Evolutionary conservation across 257 asterid genomes (phyloP).

Genomic region (Handroanthus guayacan): DNA sequence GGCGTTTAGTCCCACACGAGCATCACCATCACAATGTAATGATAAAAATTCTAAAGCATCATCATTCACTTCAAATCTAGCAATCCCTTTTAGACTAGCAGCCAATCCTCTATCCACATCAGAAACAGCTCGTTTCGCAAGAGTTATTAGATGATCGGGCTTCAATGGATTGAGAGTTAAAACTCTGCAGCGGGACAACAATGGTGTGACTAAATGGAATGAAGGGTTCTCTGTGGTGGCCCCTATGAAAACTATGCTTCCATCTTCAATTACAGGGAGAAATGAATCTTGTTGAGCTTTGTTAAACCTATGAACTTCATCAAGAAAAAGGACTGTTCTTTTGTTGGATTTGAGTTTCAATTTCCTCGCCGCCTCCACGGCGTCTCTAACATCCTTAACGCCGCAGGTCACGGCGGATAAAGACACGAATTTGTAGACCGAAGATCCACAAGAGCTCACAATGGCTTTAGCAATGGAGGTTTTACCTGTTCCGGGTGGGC

Average conservation of each 20-base stretch:
- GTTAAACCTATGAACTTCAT: constrained; percentile 94
- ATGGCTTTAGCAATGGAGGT: constrained; percentile 87
- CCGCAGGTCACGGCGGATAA: constrained; percentile 87
- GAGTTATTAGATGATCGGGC: constrained; percentile 52
- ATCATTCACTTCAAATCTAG: constrained; percentile 38
- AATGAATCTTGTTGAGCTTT: constrained; percentile 90
- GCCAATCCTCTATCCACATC: constrained; percentile 54
- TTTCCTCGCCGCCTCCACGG: constrained; percentile 71
- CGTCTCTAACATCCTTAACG: constrained; percentile 82
- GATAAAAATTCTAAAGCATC: constrained; percentile 65
- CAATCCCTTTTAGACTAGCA: constrained; percentile 2
- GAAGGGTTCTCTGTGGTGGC: constrained; percentile 97
- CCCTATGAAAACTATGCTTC: constrained; percentile 79
- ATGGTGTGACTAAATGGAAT: constrained; percentile 79
- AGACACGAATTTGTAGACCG: constrained; percentile 56
- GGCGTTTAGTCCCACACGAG: constrained; percentile 74
- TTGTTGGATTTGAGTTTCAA: constrained; percentile 36
- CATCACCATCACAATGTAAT: constrained; percentile 76
- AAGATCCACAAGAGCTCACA: constrained; percentile 42
- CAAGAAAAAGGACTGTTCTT: constrained; percentile 74
- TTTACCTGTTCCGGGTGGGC: constrained; percentile 93
- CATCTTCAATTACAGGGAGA: constrained; percentile 88
- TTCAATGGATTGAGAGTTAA: constrained; percentile 62
- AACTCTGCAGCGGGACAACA: constrained; percentile 82
- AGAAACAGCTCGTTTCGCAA: constrained; percentile 54